These are phyloP conservation scores for Heliamphora exappendiculata DNA, from an alignment of 148 eudicot species.

Conservation along the genomic window DNA sequence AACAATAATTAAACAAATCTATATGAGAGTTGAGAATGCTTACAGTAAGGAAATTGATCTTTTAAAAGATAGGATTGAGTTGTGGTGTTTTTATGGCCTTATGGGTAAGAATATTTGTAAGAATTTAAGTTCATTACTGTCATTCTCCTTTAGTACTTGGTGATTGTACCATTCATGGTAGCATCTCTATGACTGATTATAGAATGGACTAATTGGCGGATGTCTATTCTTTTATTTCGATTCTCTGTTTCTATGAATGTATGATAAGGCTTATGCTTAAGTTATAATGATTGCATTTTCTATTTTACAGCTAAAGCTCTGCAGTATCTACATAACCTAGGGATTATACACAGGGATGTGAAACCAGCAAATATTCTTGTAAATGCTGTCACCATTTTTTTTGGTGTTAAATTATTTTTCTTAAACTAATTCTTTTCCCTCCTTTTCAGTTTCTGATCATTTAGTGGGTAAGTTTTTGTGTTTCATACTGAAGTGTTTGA, in stretches of 20 bases:
- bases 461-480: neutral
- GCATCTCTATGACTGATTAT: neutral
- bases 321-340: conserved; percentile 75
- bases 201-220: neutral
- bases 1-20: neutral
- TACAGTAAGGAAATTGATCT: neutral
- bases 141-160: neutral
- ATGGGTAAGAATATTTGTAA: neutral
- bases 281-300: conserved; percentile 16
- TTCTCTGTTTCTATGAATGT: neutral
- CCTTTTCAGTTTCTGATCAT: neutral
- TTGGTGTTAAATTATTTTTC: neutral
- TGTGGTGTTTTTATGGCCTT: neutral
- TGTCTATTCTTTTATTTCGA: neutral
- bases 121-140: neutral
- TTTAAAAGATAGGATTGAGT: neutral
- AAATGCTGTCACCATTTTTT: conserved; percentile 25
- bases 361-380: conserved; percentile 97
- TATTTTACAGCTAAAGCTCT: conserved; percentile 71
- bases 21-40: neutral
- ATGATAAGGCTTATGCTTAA: neutral
- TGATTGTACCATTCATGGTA: conserved; percentile 1
- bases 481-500: conserved; percentile 2
- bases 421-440: neutral
- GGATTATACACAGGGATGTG: conserved; percentile 90